Evolutionary conservation across 176 grass and related monocot species (phyloP).

Genomic region (Chloris gayana): DNA sequence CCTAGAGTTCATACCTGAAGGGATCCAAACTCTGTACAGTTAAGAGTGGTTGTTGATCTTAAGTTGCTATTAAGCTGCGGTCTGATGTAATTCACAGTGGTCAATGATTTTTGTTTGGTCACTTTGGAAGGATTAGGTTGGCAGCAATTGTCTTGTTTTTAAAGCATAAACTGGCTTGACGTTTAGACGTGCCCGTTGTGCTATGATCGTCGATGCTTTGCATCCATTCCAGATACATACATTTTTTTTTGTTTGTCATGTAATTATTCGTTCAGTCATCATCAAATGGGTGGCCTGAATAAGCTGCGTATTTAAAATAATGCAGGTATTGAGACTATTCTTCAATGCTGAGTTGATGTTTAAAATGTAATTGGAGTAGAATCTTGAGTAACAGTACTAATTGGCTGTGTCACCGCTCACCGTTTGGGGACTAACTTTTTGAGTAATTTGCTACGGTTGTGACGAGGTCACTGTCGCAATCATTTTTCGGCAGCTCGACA

Average conservation of each 20-base stretch:
- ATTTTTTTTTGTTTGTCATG: background rate
- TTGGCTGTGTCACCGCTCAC: background rate
- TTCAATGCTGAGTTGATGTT: background rate
- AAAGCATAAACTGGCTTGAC: constrained; percentile 9
- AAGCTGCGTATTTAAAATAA: constrained; percentile 18
- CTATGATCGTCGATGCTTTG: background rate
- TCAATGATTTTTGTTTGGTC: constrained; percentile 43
- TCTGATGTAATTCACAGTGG: constrained; percentile 27
- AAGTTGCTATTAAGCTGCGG: background rate
- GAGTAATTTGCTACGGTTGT: background rate
- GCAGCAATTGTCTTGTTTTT: constrained; percentile 15
- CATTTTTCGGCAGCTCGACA: background rate
- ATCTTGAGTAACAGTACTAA: background rate
- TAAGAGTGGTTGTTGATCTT: constrained; percentile 20
- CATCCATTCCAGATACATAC: background rate
- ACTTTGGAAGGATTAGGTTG: constrained; percentile 19
- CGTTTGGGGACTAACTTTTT: background rate
- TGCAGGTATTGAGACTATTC: background rate
- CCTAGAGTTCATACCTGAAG: constrained; percentile 28
- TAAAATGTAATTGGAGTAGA: background rate
- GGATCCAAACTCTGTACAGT: constrained; percentile 23
- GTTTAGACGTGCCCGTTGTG: constrained; percentile 7
- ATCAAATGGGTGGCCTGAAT: constrained; percentile 3
- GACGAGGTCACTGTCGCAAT: background rate
- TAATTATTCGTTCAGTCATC: constrained; percentile 11